Base-by-base conservation (phyloP, 148 eudicot genomes). In the Silene uniflora region DNA sequence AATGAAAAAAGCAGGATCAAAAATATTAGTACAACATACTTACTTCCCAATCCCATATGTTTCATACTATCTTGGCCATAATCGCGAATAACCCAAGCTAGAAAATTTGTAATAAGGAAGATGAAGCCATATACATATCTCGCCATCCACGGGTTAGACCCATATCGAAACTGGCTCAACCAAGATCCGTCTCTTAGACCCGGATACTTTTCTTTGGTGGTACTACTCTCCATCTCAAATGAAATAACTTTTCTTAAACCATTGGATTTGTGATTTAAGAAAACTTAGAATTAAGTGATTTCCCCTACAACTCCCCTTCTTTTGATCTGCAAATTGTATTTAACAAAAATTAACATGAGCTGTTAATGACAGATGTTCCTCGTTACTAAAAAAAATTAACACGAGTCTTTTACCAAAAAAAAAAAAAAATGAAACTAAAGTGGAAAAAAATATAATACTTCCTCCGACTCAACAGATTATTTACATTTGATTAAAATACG, bases 141-240 rank as follows among this genome's bases (percentile, higher is more conserved):
- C 18, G 97, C 97, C 95, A 92, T 90, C 91, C 86, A 92, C 29
- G 97, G 97, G 82, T 92, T 92, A 24, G 89, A 86, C 27, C 97
- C 97, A 79, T 75, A 73, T 3, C 78, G 81, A 60, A 92, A 92
- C 54, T 92, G 97, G 60, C 78, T 76, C 71, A 84, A 90, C 92
- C 95, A 92, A 49, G 95, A 73, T 10, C 91, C 90, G 27, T 84
- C 84, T 71, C 71, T 72, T 70, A 92, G 73, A 71, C 83, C 89
- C 25, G 85, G 83, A 62, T 92, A 90, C 82, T 87, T 84, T 59
- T 73, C 82, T 68, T 79, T 79, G 69, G 54, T 72, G 68, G 60
- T 42, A 58, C 19, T 81, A 52, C 76, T 82, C 82, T 87, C 90
- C 91, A 85, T 84, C 67, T 76, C 44, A 76, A 22, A 46, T 4